Percentiles rank a stretch among this genome's conserved stretches.
Conservation (phyloP, 2,329 filamentous ascomycete species). For the Hypoxylon sp. region DNA sequence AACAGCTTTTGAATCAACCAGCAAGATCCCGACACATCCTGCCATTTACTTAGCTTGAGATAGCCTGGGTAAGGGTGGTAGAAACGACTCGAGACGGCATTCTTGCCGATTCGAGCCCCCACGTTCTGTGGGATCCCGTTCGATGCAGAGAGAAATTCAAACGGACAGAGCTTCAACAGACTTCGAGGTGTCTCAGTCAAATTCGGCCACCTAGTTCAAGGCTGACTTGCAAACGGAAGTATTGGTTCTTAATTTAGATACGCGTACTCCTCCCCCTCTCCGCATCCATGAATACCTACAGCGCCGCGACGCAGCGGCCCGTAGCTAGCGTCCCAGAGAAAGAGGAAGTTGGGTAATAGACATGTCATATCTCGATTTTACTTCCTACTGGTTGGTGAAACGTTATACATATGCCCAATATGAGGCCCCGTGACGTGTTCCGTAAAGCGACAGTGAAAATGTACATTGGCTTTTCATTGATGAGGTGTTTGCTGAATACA, state of each 20-base stretch:
- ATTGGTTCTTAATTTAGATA: neutral
- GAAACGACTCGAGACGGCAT: constrained; percentile 3
- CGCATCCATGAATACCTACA: neutral
- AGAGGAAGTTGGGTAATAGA: neutral
- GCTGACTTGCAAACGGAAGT: constrained; percentile 14
- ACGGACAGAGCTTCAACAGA: neutral
- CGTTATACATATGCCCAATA: neutral
- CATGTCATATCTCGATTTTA: neutral
- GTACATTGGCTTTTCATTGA: neutral
- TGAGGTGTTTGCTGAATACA: neutral
- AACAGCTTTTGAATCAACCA: constrained; percentile 5
- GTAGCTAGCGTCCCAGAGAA: neutral
- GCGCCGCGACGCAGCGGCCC: constrained; percentile 12
- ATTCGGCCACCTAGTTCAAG: neutral
- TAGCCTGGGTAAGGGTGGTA: neutral
- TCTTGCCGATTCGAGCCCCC: neutral
- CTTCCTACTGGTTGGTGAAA: neutral
- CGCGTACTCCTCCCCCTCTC: neutral
- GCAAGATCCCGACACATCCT: constrained; percentile 1
- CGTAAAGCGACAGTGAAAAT: neutral
- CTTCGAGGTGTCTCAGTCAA: neutral
- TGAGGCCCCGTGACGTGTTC: neutral
- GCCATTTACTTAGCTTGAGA: constrained; percentile 1
- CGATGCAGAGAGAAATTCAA: neutral
- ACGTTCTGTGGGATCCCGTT: constrained; percentile 2